Evolutionary conservation across 495 filamentous ascomycete species (phyloP), one percentile per base, ranked within the genome.

Genomic region (Xylaria flabelliformis): DNA sequence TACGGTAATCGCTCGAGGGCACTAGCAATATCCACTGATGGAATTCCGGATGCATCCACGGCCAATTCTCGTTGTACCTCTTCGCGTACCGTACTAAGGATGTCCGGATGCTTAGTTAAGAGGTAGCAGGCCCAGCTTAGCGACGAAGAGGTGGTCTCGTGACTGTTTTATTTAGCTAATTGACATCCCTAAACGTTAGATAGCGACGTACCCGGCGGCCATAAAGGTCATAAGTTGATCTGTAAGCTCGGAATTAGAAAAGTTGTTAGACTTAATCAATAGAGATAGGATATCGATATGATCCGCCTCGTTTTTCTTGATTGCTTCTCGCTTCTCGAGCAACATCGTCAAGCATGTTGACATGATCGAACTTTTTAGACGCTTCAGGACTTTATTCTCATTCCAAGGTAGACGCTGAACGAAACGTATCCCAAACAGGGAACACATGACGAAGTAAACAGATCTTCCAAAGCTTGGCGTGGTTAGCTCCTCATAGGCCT

Each of bases 161-260:
- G 93, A 17, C 78, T 82, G 76, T 58, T 34, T 42, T 62, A 64
- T 58, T 58, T 46, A 58, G 55, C 13, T 34, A 32, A 19, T 58
- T 58, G 29, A 34, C 24, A 34, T 32, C 12, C 15, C 15, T 17
- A 58, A 0, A 17, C 2, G 12, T 19, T 6, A 17, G 15, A 9
- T 7, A 51, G 29, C 0, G 9, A 62, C 73, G 21, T 48, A 75
- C 73, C 93, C 93, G 0, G 93, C 93, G 4, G 89, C 90, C 4
- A 94, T 86, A 81, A 94, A 94, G 5, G 92, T 95, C 91, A 95
- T 93, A 75, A 93, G 85, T 75, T 95, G 93, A 75, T 95, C 90
- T 46, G 91, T 83, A 15, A 95, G 86, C 46, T 90, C 88, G 24
- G 91, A 90, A 50, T 93, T 90, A 42, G 84, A 86, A 76, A 94